Conservation (phyloP, 768 basidiomycete species). For the Sistotremastrum suecicum region DNA sequence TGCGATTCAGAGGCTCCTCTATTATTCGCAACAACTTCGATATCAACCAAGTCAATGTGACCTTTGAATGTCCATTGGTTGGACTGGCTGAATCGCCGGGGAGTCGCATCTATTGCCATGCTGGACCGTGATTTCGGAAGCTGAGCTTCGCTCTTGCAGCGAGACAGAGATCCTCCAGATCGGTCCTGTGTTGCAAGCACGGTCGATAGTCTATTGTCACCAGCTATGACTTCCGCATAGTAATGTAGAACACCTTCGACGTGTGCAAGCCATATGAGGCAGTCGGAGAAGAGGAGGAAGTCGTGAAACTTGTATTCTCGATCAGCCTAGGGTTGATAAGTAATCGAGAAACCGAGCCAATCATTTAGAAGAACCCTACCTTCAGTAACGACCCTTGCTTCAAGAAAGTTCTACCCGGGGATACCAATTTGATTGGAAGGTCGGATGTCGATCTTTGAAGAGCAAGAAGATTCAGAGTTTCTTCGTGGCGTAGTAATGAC, state of each 20-base stretch:
- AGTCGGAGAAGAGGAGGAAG: constrained; percentile 75
- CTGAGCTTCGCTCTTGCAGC: constrained; percentile 53
- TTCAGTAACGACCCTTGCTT: constrained; percentile 52
- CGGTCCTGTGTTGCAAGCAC: constrained; percentile 1
- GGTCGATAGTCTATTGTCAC: constrained; percentile 10
- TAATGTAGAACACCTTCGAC: constrained; percentile 27
- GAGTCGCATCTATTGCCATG: constrained; percentile 9
- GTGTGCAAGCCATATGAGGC: constrained; percentile 58
- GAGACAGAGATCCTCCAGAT: constrained; percentile 9
- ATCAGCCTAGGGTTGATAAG: constrained; percentile 1
- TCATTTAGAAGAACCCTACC: constrained; percentile 32
- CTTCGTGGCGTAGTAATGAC: constrained; percentile 63
- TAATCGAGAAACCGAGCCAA: too few species aligned
- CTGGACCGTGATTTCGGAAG: constrained; percentile 17
- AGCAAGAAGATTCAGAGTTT: constrained; percentile 60
- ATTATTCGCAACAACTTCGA: constrained; percentile 52
- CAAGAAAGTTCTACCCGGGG: constrained; percentile 68
- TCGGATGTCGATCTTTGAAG: constrained; percentile 66
- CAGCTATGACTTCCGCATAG: constrained; percentile 13
- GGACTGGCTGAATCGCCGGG: constrained; percentile 11
- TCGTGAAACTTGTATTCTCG: constrained; percentile 37
- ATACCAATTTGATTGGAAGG: constrained; percentile 65
- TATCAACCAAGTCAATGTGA: constrained; percentile 50
- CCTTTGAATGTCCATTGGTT: constrained; percentile 57
- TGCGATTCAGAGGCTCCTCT: constrained; percentile 35